A percentile compares a stretch with the other conserved stretches of the same genome.
These are phyloP conservation scores for Botryotinia globosa DNA, from an alignment of 2,329 filamentous ascomycete genomes.

Conservation along the genomic window DNA sequence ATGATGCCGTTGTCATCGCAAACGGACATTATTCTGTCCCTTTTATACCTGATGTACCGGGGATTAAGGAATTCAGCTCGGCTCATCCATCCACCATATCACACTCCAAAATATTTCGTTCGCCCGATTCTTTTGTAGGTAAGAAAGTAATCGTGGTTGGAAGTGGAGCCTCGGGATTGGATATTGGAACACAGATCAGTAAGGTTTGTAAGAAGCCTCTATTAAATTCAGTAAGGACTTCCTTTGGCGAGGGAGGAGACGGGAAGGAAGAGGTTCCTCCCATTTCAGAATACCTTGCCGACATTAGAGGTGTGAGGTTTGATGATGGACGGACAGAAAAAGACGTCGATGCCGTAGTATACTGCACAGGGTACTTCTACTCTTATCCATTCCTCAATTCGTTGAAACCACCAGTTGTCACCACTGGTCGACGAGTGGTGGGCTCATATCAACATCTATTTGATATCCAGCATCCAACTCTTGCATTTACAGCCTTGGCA, in stretches of 20 bases:
- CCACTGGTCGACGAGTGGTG: constrained; percentile 65
- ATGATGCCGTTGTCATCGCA: constrained; percentile 74
- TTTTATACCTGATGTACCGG: constrained; percentile 61
- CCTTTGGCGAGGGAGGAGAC: constrained; percentile 40
- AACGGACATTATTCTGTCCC: constrained; percentile 73
- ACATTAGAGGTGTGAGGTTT: constrained; percentile 62
- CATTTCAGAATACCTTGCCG: constrained; percentile 56
- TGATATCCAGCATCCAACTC: constrained; percentile 69
- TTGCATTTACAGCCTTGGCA: constrained; percentile 73
- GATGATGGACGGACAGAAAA: constrained; percentile 61
- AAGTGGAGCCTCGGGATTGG: constrained; percentile 78
- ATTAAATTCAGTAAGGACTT: constrained; percentile 60
- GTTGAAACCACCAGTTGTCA: constrained; percentile 55
- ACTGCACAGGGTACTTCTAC: constrained; percentile 88
- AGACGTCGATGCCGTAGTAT: constrained; percentile 73
- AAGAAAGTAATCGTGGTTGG: constrained; percentile 83
- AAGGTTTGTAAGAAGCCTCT: constrained; percentile 57
- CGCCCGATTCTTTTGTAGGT: constrained; percentile 56
- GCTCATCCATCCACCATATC: constrained; percentile 59
- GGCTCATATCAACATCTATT: constrained; percentile 79
- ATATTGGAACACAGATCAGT: constrained; percentile 76
- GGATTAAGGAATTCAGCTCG: constrained; percentile 57
- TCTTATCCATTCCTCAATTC: constrained; percentile 68
- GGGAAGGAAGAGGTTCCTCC: constrained; percentile 52
- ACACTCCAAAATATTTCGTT: constrained; percentile 80